Evolutionary conservation across 1,284 basidiomycete genomes (phyloP), one percentile per base, ranked within the genome.

Genomic region (Agaricales sp.): DNA sequence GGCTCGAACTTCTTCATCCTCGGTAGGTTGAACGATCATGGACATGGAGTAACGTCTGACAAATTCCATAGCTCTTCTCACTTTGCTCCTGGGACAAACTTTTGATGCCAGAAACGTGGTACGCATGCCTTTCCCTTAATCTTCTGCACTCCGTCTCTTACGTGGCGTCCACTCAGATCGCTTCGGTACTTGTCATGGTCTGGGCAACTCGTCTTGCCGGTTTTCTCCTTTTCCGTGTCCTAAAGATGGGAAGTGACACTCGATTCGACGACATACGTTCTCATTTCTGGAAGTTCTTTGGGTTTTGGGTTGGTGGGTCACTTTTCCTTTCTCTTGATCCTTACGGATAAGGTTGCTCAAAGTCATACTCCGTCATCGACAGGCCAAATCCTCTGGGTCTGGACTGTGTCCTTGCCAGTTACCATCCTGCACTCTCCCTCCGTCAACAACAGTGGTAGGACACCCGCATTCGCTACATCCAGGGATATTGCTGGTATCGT

Each of bases 401-500:
- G 81, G 82, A 70, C 69, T 0, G 80, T 84, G 2, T 83, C 81
- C 1, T 64, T 86, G 0, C 82, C 83, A 1, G 58, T 82, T 21
- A 75, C 71, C 22, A 78, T 85, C 52, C 64, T 85, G 24, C 85
- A 87, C 58, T 86, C 84, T 1, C 82, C 81, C 1, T 73, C 73
- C 2, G 71, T 85, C 14, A 79, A 78, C 1, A 74, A 77, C 51
- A 61, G 59, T 2, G 49, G 45, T 2, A 55, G 57, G 12, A 67
- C 68, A 2, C 74, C 77, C 6, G 49, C 62, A 0, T 86, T 82
- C 57, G 82, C 82, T 1, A 81, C 76, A 0, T 71, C 74, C 2
- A 64, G 75, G 43, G 87, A 89, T 59, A 78, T 88, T 39, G 74
- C 76, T 6, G 86, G 86, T 0, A 67, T 87, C 51, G 68, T 88